Evolutionary conservation across 2,329 filamentous ascomycete genomes (phyloP).

Genomic region (Venturia pyrina): DNA sequence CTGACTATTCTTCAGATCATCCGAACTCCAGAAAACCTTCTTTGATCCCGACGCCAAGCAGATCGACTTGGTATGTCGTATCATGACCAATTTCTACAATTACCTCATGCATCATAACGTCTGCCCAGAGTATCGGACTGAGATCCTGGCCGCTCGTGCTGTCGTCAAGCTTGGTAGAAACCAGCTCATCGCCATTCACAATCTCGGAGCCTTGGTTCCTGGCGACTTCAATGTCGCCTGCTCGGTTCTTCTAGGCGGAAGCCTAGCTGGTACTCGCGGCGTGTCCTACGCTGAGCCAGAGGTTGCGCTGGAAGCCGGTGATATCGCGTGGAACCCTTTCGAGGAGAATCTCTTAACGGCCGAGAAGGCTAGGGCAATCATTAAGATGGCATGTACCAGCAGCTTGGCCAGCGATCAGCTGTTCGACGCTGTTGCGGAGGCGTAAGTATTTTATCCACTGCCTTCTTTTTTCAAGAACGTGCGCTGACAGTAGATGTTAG

Average conservation of each 20-base stretch:
- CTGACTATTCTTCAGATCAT: slow-evolving; percentile 38
- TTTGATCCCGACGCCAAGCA: slow-evolving; percentile 45
- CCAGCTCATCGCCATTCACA: slow-evolving; percentile 50
- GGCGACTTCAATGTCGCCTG: slow-evolving; percentile 75
- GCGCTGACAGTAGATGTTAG: not conserved
- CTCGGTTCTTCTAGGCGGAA: slow-evolving; percentile 55
- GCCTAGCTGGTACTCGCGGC: slow-evolving; percentile 17
- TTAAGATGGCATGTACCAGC: slow-evolving; percentile 38
- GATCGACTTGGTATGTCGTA: slow-evolving; percentile 50
- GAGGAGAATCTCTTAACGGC: not conserved
- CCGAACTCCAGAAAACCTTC: slow-evolving; percentile 28
- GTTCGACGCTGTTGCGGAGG: slow-evolving; percentile 25
- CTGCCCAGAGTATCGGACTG: slow-evolving; percentile 65
- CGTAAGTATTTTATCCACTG: not conserved
- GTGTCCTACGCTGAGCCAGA: not conserved
- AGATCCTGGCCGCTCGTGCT: slow-evolving; percentile 55
- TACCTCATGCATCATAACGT: slow-evolving; percentile 80
- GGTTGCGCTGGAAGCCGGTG: not conserved
- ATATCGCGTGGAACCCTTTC: not conserved
- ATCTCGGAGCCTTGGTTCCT: slow-evolving; percentile 48
- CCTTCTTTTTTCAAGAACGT: not conserved
- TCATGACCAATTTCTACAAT: slow-evolving; percentile 78
- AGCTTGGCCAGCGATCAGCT: slow-evolving; percentile 33
- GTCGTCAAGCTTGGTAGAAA: slow-evolving; percentile 49
- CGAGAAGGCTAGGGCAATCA: slow-evolving; percentile 35